These are phyloP conservation scores for Trametes cinnabarina DNA, from an alignment of 768 basidiomycete species.

Conservation along the genomic window DNA sequence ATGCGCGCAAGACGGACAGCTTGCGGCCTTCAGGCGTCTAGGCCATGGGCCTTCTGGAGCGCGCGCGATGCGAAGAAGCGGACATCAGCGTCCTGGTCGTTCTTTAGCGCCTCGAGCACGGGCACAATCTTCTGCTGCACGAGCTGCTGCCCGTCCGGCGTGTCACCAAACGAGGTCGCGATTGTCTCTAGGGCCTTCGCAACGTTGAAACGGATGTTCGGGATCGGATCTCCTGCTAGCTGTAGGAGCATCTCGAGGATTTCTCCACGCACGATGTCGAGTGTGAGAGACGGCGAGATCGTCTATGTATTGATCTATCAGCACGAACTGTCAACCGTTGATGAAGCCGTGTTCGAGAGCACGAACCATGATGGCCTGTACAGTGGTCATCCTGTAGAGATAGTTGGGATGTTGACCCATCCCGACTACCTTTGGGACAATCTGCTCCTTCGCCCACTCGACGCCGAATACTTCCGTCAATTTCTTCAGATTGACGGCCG, in stretches of 20 bases:
- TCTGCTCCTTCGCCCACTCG: slow-evolving; percentile 91
- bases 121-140: slow-evolving; percentile 73
- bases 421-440: slow-evolving; percentile 94
- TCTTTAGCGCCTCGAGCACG: slow-evolving; percentile 81
- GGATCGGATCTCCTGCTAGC: slow-evolving; percentile 87
- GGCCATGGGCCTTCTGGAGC: slow-evolving; percentile 51
- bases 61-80: slow-evolving; percentile 89
- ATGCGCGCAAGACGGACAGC: not conserved
- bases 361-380: slow-evolving; percentile 94
- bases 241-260: slow-evolving; percentile 82
- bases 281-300: slow-evolving; percentile 86
- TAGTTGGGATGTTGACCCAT: slow-evolving; percentile 99
- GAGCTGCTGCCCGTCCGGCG: slow-evolving; percentile 71
- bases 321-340: slow-evolving; percentile 3
- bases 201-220: slow-evolving; percentile 99
- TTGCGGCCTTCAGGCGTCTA: slow-evolving; percentile 40
- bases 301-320: slow-evolving; percentile 50
- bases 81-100: slow-evolving; percentile 93
- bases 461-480: slow-evolving; percentile 98
- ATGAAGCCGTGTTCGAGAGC: not conserved
- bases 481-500: slow-evolving; percentile 94
- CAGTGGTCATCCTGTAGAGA: slow-evolving; percentile 96
- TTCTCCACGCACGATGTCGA: slow-evolving; percentile 79
- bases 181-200: slow-evolving; percentile 92
- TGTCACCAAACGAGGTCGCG: slow-evolving; percentile 62